Evolutionary conservation across 2,329 filamentous ascomycete species (phyloP), one percentile per base, ranked within the genome.

Genomic region (Botrytis paeoniae): DNA sequence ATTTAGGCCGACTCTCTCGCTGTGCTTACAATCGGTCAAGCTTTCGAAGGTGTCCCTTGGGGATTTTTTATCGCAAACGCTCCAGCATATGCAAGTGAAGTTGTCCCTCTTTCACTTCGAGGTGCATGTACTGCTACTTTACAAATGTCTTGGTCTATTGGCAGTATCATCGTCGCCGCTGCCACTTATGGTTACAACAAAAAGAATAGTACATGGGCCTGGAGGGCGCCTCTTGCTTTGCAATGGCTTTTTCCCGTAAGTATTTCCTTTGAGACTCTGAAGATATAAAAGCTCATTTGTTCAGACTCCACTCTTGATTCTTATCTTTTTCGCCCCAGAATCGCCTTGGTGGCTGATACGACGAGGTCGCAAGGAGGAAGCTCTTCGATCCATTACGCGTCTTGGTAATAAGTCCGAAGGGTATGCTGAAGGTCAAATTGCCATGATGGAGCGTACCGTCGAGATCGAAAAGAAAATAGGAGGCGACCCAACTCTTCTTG

Each of bases 111-210:
- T 70, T 82, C 82, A 78, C 81, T 91, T 71, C 82, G 88, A 80
- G 89, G 86, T 70, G 85, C 87, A 32, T 85, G 85, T 7, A 91
- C 89, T 3, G 86, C 88, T 81, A 90, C 88, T 85, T 77, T 91
- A 80, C 89, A 91, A 82, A 90, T 90, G 88, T 89, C 88, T 82
- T 91, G 88, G 88, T 86, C 88, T 29, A 87, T 91, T 78, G 89
- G 88, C 39, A 80, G 82, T 51, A 90, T 91, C 79, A 88, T 91
- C 73, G 89, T 90, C 37, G 86, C 84, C 45, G 88, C 81, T 74
- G 84, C 88, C 74, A 87, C 86, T 69, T 90, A 87, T 80, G 78
- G 81, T 65, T 89, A 88, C 82, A 83, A 88, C 75, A 79, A 77
- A 60, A 78, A 75, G 63, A 0, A 73, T 25, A 73, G 80, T 75